Conservation (phyloP, 2,329 filamentous ascomycete species). For the Periconia sp. region DNA sequence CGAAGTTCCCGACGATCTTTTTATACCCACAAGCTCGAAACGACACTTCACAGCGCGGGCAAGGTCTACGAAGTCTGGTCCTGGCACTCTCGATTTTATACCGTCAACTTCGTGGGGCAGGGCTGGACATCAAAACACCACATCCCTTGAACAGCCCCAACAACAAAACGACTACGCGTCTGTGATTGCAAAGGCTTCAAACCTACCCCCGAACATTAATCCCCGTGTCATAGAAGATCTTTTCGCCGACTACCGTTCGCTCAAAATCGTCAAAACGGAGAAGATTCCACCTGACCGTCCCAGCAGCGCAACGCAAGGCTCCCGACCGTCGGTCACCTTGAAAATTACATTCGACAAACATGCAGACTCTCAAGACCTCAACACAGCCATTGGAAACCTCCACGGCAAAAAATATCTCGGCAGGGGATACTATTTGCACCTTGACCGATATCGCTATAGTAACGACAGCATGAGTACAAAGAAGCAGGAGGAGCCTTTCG, state of each 20-base stretch:
- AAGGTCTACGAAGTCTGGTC: constrained; percentile 35
- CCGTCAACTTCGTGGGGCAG: constrained; percentile 13
- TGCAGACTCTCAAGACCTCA: constrained; percentile 27
- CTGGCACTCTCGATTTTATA: constrained; percentile 30
- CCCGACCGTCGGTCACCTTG: constrained; percentile 29
- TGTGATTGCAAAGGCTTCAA: constrained; percentile 35
- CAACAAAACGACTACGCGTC: constrained; percentile 30
- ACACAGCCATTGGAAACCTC: constrained; percentile 34
- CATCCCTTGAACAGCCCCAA: constrained; percentile 15
- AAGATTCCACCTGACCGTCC: constrained; percentile 22
- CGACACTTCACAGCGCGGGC: constrained; percentile 33
- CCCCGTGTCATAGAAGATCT: constrained; percentile 27
- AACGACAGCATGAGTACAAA: constrained; percentile 23
- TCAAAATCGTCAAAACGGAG: constrained; percentile 37
- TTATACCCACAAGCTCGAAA: constrained; percentile 31
- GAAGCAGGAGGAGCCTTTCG: constrained; percentile 30
- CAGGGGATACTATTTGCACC: constrained; percentile 35
- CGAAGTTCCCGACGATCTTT: constrained; percentile 24
- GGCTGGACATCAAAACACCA: constrained; percentile 13
- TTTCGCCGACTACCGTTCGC: constrained; percentile 31
- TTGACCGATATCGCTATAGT: constrained; percentile 33
- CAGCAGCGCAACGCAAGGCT: constrained; percentile 13
- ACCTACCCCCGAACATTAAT: constrained; percentile 32
- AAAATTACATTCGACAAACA: constrained; percentile 37
- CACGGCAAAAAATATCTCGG: constrained; percentile 39